Evolutionary conservation across 1,284 basidiomycete genomes (phyloP).

Genomic region (Leucoagaricus sp.): DNA sequence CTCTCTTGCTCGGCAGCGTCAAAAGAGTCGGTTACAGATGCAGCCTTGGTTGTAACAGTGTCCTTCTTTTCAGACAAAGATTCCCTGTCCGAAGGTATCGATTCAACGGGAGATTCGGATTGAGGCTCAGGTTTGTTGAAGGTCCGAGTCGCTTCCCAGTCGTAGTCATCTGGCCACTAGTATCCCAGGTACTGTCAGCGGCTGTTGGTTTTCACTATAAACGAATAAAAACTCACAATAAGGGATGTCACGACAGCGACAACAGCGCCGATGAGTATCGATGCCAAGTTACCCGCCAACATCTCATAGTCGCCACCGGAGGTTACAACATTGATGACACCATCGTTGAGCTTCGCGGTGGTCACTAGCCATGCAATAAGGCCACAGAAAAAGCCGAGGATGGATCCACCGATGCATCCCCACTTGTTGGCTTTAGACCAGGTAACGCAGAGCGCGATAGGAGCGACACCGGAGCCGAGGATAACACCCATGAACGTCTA

Average conservation of each 20-base stretch:
- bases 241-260: conserved; percentile 67
- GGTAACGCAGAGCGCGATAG: conserved; percentile 82
- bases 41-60: conserved; percentile 20
- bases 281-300: conserved; percentile 87
- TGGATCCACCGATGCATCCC: conserved; percentile 74
- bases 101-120: conserved; percentile 6
- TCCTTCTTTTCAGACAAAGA: conserved; percentile 26
- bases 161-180: conserved; percentile 81
- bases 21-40: conserved; percentile 30
- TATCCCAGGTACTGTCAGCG: too few relatives aligned
- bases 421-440: conserved; percentile 85
- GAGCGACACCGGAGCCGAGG: conserved; percentile 84
- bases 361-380: conserved; percentile 86
- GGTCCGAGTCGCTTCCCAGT: conserved; percentile 76
- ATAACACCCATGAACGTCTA: conserved; percentile 84
- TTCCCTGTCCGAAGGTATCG: conserved; percentile 11
- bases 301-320: conserved; percentile 70
- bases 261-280: conserved; percentile 82
- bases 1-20: conserved; percentile 45
- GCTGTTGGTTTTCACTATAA: too few relatives aligned
- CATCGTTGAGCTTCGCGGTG: conserved; percentile 68
- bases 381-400: conserved; percentile 73
- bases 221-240: conserved; percentile 57
- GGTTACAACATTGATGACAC: conserved; percentile 72
- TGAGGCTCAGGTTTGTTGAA: conserved; percentile 55